Evolutionary conservation across 116 monocot genomes (phyloP).

Genomic region (Dioscorea cayenensis): DNA sequence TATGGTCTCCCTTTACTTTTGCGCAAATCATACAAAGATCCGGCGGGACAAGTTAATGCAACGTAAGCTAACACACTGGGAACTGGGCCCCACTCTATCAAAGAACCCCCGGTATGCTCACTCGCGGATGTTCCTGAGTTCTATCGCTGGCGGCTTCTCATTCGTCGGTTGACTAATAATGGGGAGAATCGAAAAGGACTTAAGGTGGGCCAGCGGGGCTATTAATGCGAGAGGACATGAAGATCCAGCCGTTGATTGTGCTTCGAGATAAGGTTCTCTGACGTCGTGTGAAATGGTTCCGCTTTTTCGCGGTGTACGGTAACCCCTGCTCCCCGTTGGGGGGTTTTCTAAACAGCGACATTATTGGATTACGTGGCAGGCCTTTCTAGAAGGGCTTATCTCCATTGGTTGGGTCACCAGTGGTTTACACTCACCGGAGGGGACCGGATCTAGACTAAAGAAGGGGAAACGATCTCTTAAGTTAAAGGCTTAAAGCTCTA

Average conservation of each 20-base stretch:
- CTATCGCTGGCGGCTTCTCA: neutral
- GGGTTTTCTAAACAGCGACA: neutral
- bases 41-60: neutral
- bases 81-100: neutral
- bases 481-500: no score
- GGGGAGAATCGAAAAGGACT: neutral
- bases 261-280: neutral
- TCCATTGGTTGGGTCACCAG: neutral
- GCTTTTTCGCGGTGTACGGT: neutral
- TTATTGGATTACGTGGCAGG: neutral
- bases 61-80: neutral
- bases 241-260: neutral
- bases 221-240: neutral
- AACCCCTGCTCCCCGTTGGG: neutral
- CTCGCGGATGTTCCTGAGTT: neutral
- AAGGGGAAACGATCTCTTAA: neutral
- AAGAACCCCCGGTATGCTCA: neutral
- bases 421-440: neutral
- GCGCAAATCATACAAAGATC: neutral
- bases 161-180: neutral
- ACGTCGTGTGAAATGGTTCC: neutral
- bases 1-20: neutral
- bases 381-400: slow-evolving; percentile 1
- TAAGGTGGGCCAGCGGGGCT: neutral
- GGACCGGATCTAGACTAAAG: neutral